Evolutionary conservation across 2,329 filamentous ascomycete species (phyloP).

Genomic region (Trichoderma harzianum): DNA sequence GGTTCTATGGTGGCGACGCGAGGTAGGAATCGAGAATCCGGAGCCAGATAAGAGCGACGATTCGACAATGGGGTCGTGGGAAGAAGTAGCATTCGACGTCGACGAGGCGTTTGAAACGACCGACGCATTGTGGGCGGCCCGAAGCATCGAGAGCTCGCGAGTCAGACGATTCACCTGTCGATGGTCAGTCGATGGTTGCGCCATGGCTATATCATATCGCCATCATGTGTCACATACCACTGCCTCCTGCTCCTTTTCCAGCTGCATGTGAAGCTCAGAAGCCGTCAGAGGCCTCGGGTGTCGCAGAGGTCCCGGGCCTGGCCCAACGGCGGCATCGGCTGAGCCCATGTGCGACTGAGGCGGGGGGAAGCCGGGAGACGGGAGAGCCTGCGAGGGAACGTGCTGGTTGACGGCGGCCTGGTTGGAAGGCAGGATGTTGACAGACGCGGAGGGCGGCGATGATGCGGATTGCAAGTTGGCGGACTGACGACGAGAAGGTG

Average conservation of each 20-base stretch:
- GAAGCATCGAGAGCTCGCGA: conserved; percentile 81
- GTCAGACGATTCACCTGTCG: conserved; percentile 84
- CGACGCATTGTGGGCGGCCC: conserved; percentile 64
- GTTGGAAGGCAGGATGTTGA: conserved; percentile 58
- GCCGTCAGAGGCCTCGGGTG: conserved; percentile 86
- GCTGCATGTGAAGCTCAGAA: conserved; percentile 80
- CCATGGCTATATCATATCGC: background rate
- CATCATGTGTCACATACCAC: conserved; percentile 57
- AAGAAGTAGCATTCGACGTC: conserved; percentile 52
- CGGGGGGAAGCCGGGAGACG: conserved; percentile 24
- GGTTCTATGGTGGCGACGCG: conserved; percentile 55
- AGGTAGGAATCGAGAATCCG: conserved; percentile 54
- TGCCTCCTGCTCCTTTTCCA: conserved; percentile 94
- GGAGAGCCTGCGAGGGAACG: conserved; percentile 32
- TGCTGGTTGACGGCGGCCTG: conserved; percentile 46
- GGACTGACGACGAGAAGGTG: conserved; percentile 42
- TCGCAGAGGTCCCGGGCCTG: conserved; percentile 68
- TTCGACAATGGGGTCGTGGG: conserved; percentile 47
- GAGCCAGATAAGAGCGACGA: conserved; percentile 54
- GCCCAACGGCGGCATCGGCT: conserved; percentile 39
- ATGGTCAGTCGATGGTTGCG: conserved; percentile 2
- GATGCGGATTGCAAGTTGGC: conserved; percentile 39
- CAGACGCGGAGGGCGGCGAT: conserved; percentile 39
- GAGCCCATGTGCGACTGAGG: conserved; percentile 27
- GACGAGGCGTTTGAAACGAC: conserved; percentile 65